Evolutionary conservation across 306 rosid genomes (phyloP).

Genomic region (Corylus americana): DNA sequence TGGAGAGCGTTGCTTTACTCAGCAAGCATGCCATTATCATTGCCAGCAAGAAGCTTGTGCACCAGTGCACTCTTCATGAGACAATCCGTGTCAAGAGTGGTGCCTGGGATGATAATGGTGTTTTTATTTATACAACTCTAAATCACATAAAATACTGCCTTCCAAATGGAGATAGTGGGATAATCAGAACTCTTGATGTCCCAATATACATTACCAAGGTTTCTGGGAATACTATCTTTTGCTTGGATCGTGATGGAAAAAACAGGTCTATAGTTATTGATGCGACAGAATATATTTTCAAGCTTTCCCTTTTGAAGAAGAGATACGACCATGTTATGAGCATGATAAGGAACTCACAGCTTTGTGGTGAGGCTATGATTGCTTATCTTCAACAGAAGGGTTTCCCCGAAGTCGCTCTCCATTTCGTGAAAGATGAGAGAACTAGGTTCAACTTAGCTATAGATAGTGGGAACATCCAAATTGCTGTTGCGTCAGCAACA

Average conservation of each 20-base stretch:
- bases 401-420: constrained; percentile 94
- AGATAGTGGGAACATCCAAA: constrained; percentile 94
- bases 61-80: constrained; percentile 92
- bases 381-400: constrained; percentile 96
- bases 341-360: constrained; percentile 89
- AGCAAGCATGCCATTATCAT: constrained; percentile 90
- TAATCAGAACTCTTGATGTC: constrained; percentile 80
- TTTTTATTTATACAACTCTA: constrained; percentile 83
- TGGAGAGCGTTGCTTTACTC: constrained; percentile 88
- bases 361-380: constrained; percentile 94
- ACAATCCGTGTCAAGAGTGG: constrained; percentile 96
- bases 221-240: constrained; percentile 69
- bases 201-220: constrained; percentile 91
- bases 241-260: constrained; percentile 96
- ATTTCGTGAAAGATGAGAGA: constrained; percentile 93
- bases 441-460: constrained; percentile 85
- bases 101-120: constrained; percentile 95
- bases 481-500: constrained; percentile 90
- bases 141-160: constrained; percentile 92
- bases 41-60: constrained; percentile 86
- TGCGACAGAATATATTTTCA: constrained; percentile 84
- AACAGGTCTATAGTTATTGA: constrained; percentile 65
- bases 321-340: constrained; percentile 84
- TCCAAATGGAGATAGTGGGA: constrained; percentile 92
- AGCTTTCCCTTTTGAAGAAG: constrained; percentile 76